phyloP scores from a whole-genome alignment of 2,329 filamentous ascomycete species.

The Diaporthe citriasiana region DNA sequence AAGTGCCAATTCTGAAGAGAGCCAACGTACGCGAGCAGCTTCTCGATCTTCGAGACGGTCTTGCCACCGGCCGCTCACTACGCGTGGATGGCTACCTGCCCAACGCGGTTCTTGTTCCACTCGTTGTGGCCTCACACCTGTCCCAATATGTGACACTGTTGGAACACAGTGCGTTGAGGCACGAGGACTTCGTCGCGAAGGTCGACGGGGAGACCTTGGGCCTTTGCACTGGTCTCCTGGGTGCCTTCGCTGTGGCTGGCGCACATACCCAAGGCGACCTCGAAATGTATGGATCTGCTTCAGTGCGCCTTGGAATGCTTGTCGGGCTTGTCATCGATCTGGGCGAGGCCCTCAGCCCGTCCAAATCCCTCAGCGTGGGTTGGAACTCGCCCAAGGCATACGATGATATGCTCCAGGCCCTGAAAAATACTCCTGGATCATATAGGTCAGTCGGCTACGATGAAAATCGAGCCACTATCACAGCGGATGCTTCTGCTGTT shows the following conservation, averaged over 20 bases:
- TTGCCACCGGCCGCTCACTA: constrained; percentile 1
- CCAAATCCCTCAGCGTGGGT: not conserved
- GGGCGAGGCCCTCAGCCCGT: constrained; percentile 45
- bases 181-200: not conserved
- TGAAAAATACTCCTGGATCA: not conserved
- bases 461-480: constrained; percentile 24
- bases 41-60: not conserved
- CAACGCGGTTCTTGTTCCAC: not conserved
- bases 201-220: constrained; percentile 2
- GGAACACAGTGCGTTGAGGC: not conserved
- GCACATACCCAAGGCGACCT: constrained; percentile 47
- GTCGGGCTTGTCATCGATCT: constrained; percentile 55
- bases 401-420: constrained; percentile 8
- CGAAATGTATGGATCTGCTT: constrained; percentile 52
- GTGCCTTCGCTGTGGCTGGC: constrained; percentile 17
- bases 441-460: constrained; percentile 21
- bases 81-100: not conserved
- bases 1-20: not conserved
- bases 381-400: constrained; percentile 3
- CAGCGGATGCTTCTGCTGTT: not conserved
- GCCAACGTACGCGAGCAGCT: not conserved
- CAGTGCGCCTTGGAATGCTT: constrained; percentile 55
- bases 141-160: constrained; percentile 6
- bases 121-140: constrained; percentile 23
- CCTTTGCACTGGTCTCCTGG: constrained; percentile 28